Conservation (phyloP, 2,329 filamentous ascomycete genomes). For the Fusarium nanum region DNA sequence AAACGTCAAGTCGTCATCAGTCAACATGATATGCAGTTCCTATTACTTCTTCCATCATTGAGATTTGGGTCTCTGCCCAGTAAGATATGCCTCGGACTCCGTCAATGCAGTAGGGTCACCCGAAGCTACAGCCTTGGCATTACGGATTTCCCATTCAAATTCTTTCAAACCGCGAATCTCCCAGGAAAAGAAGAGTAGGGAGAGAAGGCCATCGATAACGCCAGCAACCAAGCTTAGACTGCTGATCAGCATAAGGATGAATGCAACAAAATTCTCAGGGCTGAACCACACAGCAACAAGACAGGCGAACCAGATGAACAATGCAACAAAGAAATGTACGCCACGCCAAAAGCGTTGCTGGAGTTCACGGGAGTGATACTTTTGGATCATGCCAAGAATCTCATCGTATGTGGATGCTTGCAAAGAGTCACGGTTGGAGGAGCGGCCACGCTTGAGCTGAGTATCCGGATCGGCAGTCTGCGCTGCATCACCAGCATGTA, state of each 20-base stretch:
- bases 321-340: constrained; percentile 76
- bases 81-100: constrained; percentile 30
- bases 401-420: constrained; percentile 49
- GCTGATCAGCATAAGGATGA: constrained; percentile 82
- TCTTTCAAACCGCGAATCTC: constrained; percentile 87
- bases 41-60: constrained; percentile 24
- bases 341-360: constrained; percentile 78
- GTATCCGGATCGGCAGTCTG: constrained; percentile 46
- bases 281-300: constrained; percentile 89
- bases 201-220: constrained; percentile 85
- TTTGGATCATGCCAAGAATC: constrained; percentile 76
- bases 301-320: constrained; percentile 77
- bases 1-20: constrained; percentile 35
- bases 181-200: constrained; percentile 84
- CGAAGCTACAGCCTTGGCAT: constrained; percentile 64
- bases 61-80: constrained; percentile 28
- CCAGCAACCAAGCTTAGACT: constrained; percentile 82
- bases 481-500: constrained; percentile 33
- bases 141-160: constrained; percentile 92
- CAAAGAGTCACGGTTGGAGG: constrained; percentile 32
- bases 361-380: constrained; percentile 77
- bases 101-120: constrained; percentile 44
- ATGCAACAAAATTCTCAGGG: constrained; percentile 79
- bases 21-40: constrained; percentile 18
- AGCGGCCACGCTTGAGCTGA: constrained; percentile 49